Percentiles rank a stretch among this genome's conserved stretches.
Conservation (phyloP, 1,284 basidiomycete species). For the Lentinula novae-zelandiae region DNA sequence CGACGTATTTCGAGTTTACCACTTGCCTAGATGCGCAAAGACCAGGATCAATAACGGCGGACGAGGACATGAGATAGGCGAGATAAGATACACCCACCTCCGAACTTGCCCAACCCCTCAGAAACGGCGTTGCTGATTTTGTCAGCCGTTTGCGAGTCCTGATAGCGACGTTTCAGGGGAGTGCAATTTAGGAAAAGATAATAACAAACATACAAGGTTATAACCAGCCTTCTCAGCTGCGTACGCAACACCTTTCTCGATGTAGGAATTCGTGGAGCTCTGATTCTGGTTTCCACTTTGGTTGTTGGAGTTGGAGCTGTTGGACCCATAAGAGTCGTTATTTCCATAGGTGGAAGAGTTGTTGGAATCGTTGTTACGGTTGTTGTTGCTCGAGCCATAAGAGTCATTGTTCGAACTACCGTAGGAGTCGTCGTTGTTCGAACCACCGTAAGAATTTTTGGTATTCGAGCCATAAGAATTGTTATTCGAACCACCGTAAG, state of each 20-base stretch:
- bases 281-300: constrained; percentile 1
- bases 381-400: constrained; percentile 14
- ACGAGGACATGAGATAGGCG: background rate
- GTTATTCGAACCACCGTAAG: constrained; percentile 18
- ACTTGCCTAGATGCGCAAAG: background rate
- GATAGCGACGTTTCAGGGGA: background rate
- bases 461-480: constrained; percentile 20
- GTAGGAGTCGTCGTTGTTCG: constrained; percentile 16
- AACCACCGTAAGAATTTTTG: constrained; percentile 11
- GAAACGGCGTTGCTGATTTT: constrained; percentile 33
- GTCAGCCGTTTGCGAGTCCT: constrained; percentile 26
- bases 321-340: constrained; percentile 15
- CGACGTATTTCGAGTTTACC: no score
- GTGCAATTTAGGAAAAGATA: background rate
- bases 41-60: no score
- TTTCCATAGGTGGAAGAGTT: background rate
- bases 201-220: constrained; percentile 36
- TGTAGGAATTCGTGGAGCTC: constrained; percentile 25
- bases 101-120: constrained; percentile 36
- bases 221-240: constrained; percentile 42
- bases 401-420: constrained; percentile 19
- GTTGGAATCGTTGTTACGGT: constrained; percentile 1
- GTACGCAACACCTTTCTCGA: constrained; percentile 37
- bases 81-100: constrained; percentile 21
- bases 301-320: background rate